Base-by-base conservation (phyloP, 2,329 filamentous ascomycete genomes). In the Geoglossum cookeanum region DNA sequence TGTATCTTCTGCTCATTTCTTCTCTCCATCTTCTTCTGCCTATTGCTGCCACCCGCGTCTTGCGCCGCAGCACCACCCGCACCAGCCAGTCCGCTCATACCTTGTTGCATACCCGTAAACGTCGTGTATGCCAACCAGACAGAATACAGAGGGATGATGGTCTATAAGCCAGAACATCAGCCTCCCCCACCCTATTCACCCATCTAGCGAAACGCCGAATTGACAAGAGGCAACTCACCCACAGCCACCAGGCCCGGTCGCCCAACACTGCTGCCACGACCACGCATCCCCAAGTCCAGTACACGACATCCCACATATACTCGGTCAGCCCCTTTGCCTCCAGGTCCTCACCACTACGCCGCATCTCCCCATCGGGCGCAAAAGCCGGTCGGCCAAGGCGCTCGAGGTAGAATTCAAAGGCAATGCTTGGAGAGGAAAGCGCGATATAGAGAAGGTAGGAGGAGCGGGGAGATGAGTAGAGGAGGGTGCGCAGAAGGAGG, bases 291-390 rank as follows among this genome's bases (percentile, higher is more conserved):
- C 90, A 96, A 0, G 89, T 96, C 73, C 94, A 88, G 79, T 95
- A 97, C 56, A 95, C 75, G 55, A 95, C 80, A 71, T 98, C 92
- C 78, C 94, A 98, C 85, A 97, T 87, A 75, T 94, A 97, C 72
- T 96, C 92, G 9, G 91, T 97, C 74, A 98, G 72, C 3, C 92
- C 92, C 37, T 84, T 78, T 8, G 88, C 87, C 56, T 85, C 81
- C 55, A 98, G 79, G 68, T 98, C 92, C 68, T 97, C 90, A 48
- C 92, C 91, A 0, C 87, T 75, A 35, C 78, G 80, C 67, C 80
- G 82, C 60, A 97, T 75, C n/a, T 83, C 76, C 13, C 75, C 77
- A 53, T 80, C 82, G 27, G 81, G 68, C 62, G 81, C 79, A 67
- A 83, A 86, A 60, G 75, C 82, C 29, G 92, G 92, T 8, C 91